Base-by-base conservation (phyloP, 176 grass and related monocot species). In the Dactylis glomerata region DNA sequence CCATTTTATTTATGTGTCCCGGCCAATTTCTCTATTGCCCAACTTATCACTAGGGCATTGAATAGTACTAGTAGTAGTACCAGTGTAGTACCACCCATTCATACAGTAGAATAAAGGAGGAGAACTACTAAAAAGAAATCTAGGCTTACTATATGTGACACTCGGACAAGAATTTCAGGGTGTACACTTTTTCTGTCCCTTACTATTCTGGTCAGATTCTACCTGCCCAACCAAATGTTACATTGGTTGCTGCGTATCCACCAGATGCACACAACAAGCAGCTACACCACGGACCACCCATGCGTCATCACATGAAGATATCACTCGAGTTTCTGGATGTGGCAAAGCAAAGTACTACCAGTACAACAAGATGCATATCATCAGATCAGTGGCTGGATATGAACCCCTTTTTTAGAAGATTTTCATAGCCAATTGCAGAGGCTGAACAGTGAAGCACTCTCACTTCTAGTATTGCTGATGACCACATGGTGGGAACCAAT, bases 201-300 rank as follows among this genome's bases (percentile, higher is more conserved):
- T 90, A 68, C 84, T 87, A 90, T 90, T 90, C 75, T 80, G 23
- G 88, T 83, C 88, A 83, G 88, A 79, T 87, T 79, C 74, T 40
- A 47, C 73, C 12, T 40, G 73, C 75, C 79, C 38, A 73, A 79
- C 79, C 69, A 73, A 79, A 83, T 78, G 69, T 82, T 30, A 83
- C 66, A 83, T 38, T 32, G 3, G 22, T 31, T 56, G 77, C 72
- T 73, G 31, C 31, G 31, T 32, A 63, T 14, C 50, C 40, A 72
- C 26, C 41, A 34, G 62, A 76, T 27, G 69, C 56, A 57, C 57
- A 34, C 61, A 44, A 62, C n/a, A n/a, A n/a, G 38, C 51, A 83
- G 44, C 42, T 5, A 28, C 5, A 46, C 12, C 40, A 6, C 59
- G n/a, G n/a, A n/a, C n/a, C n/a, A 46, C 8, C 28, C 14, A 67